Conservation (phyloP, 2,329 filamentous ascomycete genomes). For the Colletotrichum sp. region DNA sequence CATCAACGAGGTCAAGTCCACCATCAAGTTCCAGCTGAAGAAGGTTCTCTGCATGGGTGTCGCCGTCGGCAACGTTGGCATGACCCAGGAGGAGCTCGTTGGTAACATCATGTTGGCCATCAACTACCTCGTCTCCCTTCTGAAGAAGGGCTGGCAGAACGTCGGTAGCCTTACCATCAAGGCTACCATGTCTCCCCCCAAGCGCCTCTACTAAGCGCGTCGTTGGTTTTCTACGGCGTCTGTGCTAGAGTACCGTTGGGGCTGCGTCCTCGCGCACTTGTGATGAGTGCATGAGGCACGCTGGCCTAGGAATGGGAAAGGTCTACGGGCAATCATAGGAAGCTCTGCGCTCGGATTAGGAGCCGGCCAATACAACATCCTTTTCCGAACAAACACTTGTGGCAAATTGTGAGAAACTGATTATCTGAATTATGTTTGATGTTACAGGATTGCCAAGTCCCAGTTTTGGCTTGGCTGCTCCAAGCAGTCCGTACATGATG, state of each 20-base stretch:
- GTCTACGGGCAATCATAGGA: slow-evolving; percentile 12
- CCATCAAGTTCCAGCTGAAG: slow-evolving; percentile 99
- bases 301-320: neutral
- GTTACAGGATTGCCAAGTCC: neutral
- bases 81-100: slow-evolving; percentile 94
- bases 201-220: slow-evolving; percentile 86
- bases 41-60: slow-evolving; percentile 99
- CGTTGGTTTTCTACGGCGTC: slow-evolving; percentile 4
- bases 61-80: slow-evolving; percentile 97
- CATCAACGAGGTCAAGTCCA: slow-evolving; percentile 99
- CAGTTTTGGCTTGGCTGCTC: neutral
- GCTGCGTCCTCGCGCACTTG: neutral
- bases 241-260: neutral
- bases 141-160: slow-evolving; percentile 99
- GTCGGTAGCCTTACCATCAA: slow-evolving; percentile 99
- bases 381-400: neutral
- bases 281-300: neutral
- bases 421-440: neutral
- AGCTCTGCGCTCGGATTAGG: slow-evolving; percentile 19
- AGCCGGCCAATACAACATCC: slow-evolving; percentile 11
- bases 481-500: neutral
- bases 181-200: slow-evolving; percentile 99
- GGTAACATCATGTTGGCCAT: slow-evolving; percentile 99
- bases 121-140: slow-evolving; percentile 99
- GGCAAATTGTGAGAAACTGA: neutral